Conservation (phyloP, 345 rosid genomes). For the Excoecaria agallocha region DNA sequence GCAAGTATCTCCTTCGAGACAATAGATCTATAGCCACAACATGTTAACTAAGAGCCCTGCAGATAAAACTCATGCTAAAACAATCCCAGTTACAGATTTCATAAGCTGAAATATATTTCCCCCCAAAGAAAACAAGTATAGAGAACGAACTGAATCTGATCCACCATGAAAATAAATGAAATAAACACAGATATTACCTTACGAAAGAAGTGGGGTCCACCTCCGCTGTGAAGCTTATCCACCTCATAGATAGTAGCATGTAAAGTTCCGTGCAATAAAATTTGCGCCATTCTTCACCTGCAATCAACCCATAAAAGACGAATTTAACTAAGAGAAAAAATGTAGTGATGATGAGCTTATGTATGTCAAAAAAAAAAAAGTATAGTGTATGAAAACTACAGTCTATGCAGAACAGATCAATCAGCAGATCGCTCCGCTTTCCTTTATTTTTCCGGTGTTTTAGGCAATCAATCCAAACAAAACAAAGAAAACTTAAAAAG, state of each 20-base stretch:
- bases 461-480: too few relatives aligned
- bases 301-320: not conserved
- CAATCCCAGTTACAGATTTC: not conserved
- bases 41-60: not conserved
- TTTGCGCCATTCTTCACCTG: conserved; percentile 62
- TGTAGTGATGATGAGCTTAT: too few relatives aligned
- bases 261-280: conserved; percentile 72
- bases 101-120: not conserved
- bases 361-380: too few relatives aligned
- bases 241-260: conserved; percentile 90
- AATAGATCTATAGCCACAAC: not conserved
- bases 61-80: not conserved
- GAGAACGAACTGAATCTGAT: not conserved
- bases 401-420: too few relatives aligned
- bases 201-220: conserved; percentile 52
- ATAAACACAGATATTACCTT: conserved; percentile 41
- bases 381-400: too few relatives aligned
- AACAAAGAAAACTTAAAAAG: too few relatives aligned
- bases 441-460: too few relatives aligned
- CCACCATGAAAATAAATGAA: not conserved
- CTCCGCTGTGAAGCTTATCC: conserved; percentile 50
- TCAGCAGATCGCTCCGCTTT: too few relatives aligned
- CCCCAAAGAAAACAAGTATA: not conserved
- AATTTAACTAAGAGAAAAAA: not conserved
- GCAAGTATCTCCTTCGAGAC: not conserved